phyloP scores from a whole-genome alignment of 2,329 filamentous ascomycete species.

The Scopulariopsis brevicaulis region DNA sequence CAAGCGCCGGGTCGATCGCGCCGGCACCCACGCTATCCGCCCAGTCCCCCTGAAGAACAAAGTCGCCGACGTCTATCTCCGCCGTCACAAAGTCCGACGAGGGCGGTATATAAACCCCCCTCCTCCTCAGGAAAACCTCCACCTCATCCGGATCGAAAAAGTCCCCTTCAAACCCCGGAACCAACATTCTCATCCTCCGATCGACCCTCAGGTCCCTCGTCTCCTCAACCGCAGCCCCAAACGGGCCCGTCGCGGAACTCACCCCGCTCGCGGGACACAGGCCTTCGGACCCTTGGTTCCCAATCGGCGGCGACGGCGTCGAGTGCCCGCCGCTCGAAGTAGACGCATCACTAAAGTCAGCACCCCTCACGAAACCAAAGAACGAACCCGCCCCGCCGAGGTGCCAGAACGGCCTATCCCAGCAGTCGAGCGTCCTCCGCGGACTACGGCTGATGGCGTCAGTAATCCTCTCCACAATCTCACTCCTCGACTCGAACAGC shows the following conservation, averaged over 20 bases:
- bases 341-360: not conserved
- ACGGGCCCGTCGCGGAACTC: slow-evolving; percentile 26
- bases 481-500: slow-evolving; percentile 40
- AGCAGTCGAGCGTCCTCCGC: slow-evolving; percentile 40
- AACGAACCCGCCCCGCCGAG: slow-evolving; percentile 60
- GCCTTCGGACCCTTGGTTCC: slow-evolving; percentile 21
- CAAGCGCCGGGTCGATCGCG: not conserved
- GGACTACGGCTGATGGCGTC: slow-evolving; percentile 18
- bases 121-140: slow-evolving; percentile 57
- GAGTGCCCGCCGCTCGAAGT: not conserved
- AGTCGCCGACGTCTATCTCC: slow-evolving; percentile 35
- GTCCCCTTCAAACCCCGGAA: slow-evolving; percentile 57
- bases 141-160: slow-evolving; percentile 72
- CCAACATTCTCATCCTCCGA: slow-evolving; percentile 35
- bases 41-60: slow-evolving; percentile 16
- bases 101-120: slow-evolving; percentile 51
- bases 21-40: not conserved
- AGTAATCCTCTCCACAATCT: slow-evolving; percentile 30
- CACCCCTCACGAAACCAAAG: slow-evolving; percentile 24
- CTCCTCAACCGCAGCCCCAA: slow-evolving; percentile 23
- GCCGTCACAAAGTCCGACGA: slow-evolving; percentile 48
- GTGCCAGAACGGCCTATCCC: slow-evolving; percentile 49
- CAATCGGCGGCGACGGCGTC: slow-evolving; percentile 12
- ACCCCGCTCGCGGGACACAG: not conserved
- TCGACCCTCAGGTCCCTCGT: slow-evolving; percentile 30